phyloP scores from a whole-genome alignment of 108 stramenopile genomes.

The Ochromonas danica region DNA sequence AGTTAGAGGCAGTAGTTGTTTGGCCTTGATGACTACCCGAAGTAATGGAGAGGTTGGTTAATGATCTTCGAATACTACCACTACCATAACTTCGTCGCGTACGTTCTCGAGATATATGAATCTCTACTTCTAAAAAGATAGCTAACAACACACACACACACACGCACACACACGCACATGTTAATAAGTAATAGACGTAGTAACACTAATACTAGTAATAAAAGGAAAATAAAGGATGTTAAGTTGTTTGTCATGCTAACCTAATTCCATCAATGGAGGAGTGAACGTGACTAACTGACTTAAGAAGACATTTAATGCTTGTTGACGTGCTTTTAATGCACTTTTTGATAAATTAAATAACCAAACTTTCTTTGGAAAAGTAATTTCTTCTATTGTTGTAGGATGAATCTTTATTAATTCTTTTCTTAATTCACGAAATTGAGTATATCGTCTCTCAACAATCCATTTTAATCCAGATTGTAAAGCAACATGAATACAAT shows the following conservation, averaged over 20 bases:
- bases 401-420: neutral
- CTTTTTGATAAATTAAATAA: constrained; percentile 26
- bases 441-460: constrained; percentile 6
- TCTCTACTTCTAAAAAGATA: neutral
- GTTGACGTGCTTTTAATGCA: neutral
- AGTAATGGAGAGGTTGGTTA: too few species aligned
- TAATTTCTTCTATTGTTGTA: too few species aligned
- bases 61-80: too few species aligned
- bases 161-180: neutral
- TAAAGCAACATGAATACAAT: constrained; percentile 9
- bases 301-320: neutral
- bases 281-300: neutral
- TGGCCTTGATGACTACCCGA: too few species aligned
- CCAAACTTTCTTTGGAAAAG: constrained; percentile 33
- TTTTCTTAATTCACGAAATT: constrained; percentile 14
- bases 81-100: too few species aligned
- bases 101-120: neutral
- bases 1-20: too few species aligned
- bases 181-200: neutral
- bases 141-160: neutral
- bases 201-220: too few species aligned
- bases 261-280: neutral
- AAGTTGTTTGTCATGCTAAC: too few species aligned
- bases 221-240: too few species aligned
- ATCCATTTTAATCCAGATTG: constrained; percentile 21